Evolutionary conservation across 148 eudicot genomes (phyloP).

Genomic region (Vaccinium darrowii): DNA sequence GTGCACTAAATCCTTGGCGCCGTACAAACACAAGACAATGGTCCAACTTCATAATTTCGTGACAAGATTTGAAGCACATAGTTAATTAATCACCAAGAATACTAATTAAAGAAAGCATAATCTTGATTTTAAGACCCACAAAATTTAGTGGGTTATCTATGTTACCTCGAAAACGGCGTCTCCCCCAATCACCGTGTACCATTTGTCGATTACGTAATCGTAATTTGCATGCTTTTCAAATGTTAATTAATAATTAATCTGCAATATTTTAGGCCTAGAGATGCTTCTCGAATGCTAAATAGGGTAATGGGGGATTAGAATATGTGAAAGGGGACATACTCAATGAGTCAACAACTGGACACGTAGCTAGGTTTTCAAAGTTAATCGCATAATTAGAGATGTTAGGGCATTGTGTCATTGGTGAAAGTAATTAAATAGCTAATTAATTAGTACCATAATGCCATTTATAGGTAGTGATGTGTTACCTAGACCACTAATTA

Average conservation of each 20-base stretch:
- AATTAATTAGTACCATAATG: constrained; percentile 24
- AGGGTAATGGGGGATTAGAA: constrained; percentile 32
- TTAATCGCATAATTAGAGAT: constrained; percentile 14
- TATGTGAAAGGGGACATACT: constrained; percentile 17
- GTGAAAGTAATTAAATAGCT: constrained; percentile 17
- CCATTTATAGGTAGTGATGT: constrained; percentile 46
- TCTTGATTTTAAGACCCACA: neutral
- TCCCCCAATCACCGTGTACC: constrained; percentile 33
- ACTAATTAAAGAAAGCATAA: neutral
- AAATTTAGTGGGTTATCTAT: constrained; percentile 33
- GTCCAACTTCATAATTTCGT: neutral
- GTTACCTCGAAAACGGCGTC: constrained; percentile 34
- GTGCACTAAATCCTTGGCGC: constrained; percentile 11
- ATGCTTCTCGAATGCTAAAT: constrained; percentile 48
- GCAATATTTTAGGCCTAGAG: constrained; percentile 21
- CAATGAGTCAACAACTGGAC: constrained; percentile 44
- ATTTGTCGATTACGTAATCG: constrained; percentile 32
- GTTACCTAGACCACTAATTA: constrained; percentile 18
- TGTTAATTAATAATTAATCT: neutral
- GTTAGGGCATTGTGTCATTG: constrained; percentile 24
- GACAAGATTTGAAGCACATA: neutral
- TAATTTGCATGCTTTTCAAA: constrained; percentile 16
- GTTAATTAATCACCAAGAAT: neutral
- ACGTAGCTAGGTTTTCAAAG: constrained; percentile 24
- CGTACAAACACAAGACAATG: neutral